A percentile compares a stretch with the other conserved stretches of the same genome.
Conservation (phyloP, 345 rosid genomes). For the Sonneratia caseolaris region DNA sequence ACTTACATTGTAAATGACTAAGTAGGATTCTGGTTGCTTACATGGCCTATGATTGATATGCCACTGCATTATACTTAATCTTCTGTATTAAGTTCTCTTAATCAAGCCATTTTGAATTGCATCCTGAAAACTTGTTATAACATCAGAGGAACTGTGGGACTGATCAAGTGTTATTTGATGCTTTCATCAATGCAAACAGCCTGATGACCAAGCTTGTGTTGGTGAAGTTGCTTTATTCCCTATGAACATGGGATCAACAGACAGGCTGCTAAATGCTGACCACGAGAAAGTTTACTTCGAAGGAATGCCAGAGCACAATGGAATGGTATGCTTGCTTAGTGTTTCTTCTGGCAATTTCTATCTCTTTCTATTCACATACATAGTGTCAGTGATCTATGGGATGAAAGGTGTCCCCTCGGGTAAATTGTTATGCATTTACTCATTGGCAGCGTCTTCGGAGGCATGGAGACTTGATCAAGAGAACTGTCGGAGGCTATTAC, state of each 20-base stretch:
- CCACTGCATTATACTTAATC: not conserved
- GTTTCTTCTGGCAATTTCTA: not conserved
- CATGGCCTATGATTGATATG: not conserved
- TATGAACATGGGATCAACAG: constrained; percentile 55
- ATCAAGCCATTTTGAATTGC: not conserved
- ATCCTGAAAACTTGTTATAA: not conserved
- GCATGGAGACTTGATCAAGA: constrained; percentile 73
- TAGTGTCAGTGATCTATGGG: not conserved
- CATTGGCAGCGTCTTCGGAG: constrained; percentile 61
- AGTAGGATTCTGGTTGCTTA: not conserved
- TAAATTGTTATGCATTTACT: not conserved
- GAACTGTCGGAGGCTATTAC: constrained; percentile 63
- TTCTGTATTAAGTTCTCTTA: not conserved
- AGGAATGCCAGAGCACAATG: constrained; percentile 72
- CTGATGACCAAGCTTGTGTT: constrained; percentile 59
- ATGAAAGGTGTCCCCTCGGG: not conserved
- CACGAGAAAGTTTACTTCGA: constrained; percentile 62
- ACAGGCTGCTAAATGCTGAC: constrained; percentile 75
- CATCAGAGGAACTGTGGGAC: not conserved
- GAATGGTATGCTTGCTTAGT: constrained; percentile 34
- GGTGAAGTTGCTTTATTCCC: constrained; percentile 88
- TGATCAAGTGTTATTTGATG: constrained; percentile 4
- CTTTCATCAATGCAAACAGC: constrained; percentile 28
- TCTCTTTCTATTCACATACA: not conserved
- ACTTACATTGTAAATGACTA: not conserved